Evolutionary conservation across 257 asterid genomes (phyloP).

Genomic region (Rubia yunnanensis): DNA sequence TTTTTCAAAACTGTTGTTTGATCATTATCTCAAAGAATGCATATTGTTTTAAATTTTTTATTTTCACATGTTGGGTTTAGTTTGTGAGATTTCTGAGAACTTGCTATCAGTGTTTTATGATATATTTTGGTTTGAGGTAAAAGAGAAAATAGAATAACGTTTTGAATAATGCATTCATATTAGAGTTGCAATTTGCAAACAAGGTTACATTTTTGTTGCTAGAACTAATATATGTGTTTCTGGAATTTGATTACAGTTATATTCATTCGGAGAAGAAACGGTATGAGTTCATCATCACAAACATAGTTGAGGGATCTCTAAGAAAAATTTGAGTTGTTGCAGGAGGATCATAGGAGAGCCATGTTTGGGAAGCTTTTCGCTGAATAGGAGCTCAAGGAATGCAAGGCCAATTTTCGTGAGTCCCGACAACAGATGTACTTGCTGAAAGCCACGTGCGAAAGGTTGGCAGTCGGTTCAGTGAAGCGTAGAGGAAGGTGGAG

Average conservation of each 20-base stretch:
- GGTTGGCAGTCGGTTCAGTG: neutral
- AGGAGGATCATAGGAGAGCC: neutral
- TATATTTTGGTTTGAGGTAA: neutral
- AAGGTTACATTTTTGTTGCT: neutral
- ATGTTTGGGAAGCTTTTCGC: no score
- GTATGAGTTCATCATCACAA: neutral
- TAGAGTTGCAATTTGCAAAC: no score
- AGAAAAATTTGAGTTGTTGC: neutral
- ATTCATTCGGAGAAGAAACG: neutral
- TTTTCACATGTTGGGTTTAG: no score
- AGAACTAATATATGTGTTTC: neutral
- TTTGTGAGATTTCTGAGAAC: neutral
- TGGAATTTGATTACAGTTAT: neutral
- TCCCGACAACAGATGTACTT: neutral
- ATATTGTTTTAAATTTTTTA: no score
- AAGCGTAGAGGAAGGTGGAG: no score
- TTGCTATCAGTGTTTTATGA: no score
- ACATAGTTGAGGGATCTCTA: no score
- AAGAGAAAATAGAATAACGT: no score
- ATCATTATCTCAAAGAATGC: no score
- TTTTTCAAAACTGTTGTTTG: no score
- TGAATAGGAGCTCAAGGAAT: neutral
- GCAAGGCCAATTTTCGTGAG: neutral
- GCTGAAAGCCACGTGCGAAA: neutral
- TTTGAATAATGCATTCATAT: neutral